Conservation (phyloP, 495 filamentous ascomycete genomes). For the Penicillium coprophilum region DNA sequence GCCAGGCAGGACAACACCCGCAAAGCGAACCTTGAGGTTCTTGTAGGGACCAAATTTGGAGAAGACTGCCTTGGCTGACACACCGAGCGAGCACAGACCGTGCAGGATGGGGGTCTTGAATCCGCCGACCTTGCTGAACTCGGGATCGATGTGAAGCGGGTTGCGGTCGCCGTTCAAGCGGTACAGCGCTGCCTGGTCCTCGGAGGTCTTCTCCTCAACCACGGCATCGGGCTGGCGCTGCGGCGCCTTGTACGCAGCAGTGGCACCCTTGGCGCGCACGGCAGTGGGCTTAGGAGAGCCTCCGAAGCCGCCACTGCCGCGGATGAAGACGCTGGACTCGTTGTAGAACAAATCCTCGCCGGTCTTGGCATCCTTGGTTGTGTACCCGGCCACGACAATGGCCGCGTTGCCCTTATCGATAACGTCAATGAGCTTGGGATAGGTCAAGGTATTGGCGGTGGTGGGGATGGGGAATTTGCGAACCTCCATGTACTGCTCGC, state of each 20-base stretch:
- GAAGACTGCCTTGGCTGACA: slow-evolving; percentile 87
- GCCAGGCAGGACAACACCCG: slow-evolving; percentile 86
- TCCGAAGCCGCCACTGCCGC: slow-evolving; percentile 89
- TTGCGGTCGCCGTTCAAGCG: slow-evolving; percentile 90
- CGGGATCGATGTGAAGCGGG: slow-evolving; percentile 92
- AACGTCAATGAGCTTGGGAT: slow-evolving; percentile 87
- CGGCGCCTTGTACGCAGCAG: slow-evolving; percentile 75
- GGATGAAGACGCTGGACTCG: slow-evolving; percentile 86
- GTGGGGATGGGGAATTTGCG: slow-evolving; percentile 94
- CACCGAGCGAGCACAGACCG: slow-evolving; percentile 92
- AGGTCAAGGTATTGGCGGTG: slow-evolving; percentile 72
- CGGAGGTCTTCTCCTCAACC: slow-evolving; percentile 84
- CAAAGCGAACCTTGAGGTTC: slow-evolving; percentile 97
- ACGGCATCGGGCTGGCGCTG: slow-evolving; percentile 74
- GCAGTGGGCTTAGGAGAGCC: slow-evolving; percentile 76
- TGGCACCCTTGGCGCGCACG: slow-evolving; percentile 67
- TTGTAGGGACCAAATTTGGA: slow-evolving; percentile 79
- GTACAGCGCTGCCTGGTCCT: slow-evolving; percentile 96
- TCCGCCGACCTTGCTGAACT: slow-evolving; percentile 90
- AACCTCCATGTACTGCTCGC: slow-evolving; percentile 97
- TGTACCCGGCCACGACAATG: slow-evolving; percentile 74
- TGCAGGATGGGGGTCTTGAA: slow-evolving; percentile 96
- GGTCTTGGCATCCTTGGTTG: slow-evolving; percentile 73
- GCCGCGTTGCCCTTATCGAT: slow-evolving; percentile 94
- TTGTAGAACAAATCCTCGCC: slow-evolving; percentile 96